Evolutionary conservation across 2,329 filamentous ascomycete genomes (phyloP).

Genomic region (Amauroascus verrucosus): DNA sequence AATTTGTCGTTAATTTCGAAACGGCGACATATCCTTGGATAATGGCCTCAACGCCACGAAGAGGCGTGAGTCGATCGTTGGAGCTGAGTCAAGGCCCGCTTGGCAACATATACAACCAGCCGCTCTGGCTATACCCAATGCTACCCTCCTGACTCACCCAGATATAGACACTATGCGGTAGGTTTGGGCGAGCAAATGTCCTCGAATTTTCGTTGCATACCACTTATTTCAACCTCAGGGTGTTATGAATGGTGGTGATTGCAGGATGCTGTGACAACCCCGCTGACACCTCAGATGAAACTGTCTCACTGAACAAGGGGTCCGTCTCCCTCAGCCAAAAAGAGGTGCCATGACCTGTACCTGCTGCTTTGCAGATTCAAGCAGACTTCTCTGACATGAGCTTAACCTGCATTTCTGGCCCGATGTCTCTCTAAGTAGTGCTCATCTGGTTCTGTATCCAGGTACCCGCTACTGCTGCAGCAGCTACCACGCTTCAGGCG

Average conservation of each 20-base stretch:
- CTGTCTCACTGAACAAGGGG: conserved; percentile 6
- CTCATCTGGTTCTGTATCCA: background rate
- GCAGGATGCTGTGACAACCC: conserved; percentile 1
- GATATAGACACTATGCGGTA: conserved; percentile 4
- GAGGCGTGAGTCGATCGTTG: conserved; percentile 7
- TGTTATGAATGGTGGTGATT: conserved; percentile 9
- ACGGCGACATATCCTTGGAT: conserved; percentile 2
- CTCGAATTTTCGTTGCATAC: conserved; percentile 6
- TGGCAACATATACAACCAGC: conserved; percentile 4
- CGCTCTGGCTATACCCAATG: conserved; percentile 4
- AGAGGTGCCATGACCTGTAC: conserved; percentile 4
- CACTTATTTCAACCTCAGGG: conserved; percentile 10
- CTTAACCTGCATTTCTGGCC: background rate
- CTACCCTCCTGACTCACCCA: conserved; percentile 5
- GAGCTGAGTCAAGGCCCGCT: conserved; percentile 9
- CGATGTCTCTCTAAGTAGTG: background rate
- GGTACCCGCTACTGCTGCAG: background rate
- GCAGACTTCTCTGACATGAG: background rate
- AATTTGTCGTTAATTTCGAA: background rate
- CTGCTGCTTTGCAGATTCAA: conserved; percentile 1
- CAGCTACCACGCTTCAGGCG: background rate
- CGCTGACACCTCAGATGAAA: conserved; percentile 1
- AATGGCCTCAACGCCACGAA: conserved; percentile 11
- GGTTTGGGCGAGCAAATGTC: conserved; percentile 7
- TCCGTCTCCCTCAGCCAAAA: conserved; percentile 7